Conservation (phyloP, 2,329 filamentous ascomycete genomes). For the Sporothrix curviconia region DNA sequence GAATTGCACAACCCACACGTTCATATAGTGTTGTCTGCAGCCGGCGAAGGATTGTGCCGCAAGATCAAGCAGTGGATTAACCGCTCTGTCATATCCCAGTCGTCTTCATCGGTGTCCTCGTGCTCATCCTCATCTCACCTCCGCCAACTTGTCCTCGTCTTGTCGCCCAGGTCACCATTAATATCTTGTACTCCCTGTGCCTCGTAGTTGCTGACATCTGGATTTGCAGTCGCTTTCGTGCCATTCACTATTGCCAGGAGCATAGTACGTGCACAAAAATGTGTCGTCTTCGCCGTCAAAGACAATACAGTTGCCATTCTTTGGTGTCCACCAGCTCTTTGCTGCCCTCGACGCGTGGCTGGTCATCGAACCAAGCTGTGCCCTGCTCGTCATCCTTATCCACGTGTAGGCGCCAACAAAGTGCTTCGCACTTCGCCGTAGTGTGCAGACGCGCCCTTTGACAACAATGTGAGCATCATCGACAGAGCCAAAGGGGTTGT, state of each 20-base stretch:
- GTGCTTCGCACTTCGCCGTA: not conserved
- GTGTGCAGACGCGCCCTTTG: not conserved
- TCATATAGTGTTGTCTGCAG: not conserved
- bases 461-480: not conserved
- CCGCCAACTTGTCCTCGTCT: no score
- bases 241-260: not conserved
- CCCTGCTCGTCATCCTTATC: not conserved
- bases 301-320: not conserved
- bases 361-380: not conserved
- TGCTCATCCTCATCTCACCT: not conserved
- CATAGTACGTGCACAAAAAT: not conserved
- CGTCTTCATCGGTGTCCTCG: not conserved
- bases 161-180: slow-evolving; percentile 1
- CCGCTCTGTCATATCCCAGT: not conserved
- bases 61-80: not conserved
- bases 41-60: not conserved
- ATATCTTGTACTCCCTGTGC: not conserved
- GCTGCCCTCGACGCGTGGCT: not conserved
- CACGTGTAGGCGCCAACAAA: not conserved
- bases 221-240: not conserved
- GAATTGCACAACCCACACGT: not conserved
- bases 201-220: not conserved
- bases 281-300: not conserved
- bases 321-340: not conserved
- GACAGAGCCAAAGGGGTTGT: slow-evolving; percentile 2